phyloP scores from a whole-genome alignment of 169 alveolate genomes.

The Plasmodium falciparum region DNA sequence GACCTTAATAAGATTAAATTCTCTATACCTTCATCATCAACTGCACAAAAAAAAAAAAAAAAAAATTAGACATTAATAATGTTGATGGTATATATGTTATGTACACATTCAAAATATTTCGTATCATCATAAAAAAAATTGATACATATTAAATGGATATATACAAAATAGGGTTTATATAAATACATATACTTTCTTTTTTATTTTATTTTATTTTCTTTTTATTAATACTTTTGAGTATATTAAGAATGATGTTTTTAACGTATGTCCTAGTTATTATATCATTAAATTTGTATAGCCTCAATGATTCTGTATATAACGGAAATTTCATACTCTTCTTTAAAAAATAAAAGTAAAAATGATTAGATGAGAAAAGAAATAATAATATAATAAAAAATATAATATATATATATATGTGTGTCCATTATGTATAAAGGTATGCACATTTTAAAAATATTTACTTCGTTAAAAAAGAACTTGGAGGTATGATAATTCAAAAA shows the following conservation, averaged over 20 bases:
- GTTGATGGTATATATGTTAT: too few species aligned
- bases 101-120: too few species aligned
- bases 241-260: conserved; percentile 41
- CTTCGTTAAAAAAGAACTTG: conserved; percentile 67
- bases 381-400: background rate
- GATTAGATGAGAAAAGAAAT: background rate
- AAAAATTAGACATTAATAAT: background rate
- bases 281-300: conserved; percentile 61
- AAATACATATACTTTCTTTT: too few species aligned
- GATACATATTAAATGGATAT: too few species aligned
- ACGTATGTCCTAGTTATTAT: conserved; percentile 60
- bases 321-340: conserved; percentile 73
- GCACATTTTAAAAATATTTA: background rate
- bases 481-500: conserved; percentile 58
- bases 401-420: background rate
- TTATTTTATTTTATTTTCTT: too few species aligned
- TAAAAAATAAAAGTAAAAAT: conserved; percentile 11
- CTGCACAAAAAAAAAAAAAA: background rate
- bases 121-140: too few species aligned
- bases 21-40: conserved; percentile 68
- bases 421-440: background rate
- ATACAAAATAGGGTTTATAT: too few species aligned
- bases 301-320: conserved; percentile 42
- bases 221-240: conserved; percentile 32
- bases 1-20: conserved; percentile 44